Evolutionary conservation across 2,329 filamentous ascomycete genomes (phyloP).

Genomic region (Fusarium chlamydosporum): DNA sequence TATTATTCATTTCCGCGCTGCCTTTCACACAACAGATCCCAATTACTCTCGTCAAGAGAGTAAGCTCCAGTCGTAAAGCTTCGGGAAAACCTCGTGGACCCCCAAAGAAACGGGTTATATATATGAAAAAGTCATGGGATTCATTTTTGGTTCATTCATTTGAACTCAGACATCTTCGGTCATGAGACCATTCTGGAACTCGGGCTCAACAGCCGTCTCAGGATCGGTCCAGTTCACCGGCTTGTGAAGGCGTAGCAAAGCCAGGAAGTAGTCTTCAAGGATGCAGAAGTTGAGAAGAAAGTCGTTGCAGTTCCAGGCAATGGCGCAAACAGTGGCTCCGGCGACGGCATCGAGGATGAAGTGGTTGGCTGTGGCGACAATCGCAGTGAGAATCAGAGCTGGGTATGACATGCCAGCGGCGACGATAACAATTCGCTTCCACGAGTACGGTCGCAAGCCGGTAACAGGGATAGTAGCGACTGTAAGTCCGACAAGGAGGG

Average conservation of each 20-base stretch:
- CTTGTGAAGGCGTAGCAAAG: conserved; percentile 74
- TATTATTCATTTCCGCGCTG: conserved; percentile 19
- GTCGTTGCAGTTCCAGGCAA: conserved; percentile 72
- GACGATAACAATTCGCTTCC: conserved; percentile 63
- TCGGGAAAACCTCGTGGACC: no score
- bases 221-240: conserved; percentile 62
- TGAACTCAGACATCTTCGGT: conserved; percentile 42
- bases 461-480: conserved; percentile 75
- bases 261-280: conserved; percentile 77
- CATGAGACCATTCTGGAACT: conserved; percentile 50
- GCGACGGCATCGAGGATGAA: conserved; percentile 80
- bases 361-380: conserved; percentile 80
- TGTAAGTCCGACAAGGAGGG: conserved; percentile 78
- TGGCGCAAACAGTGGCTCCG: conserved; percentile 73
- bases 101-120: conserved; percentile 1
- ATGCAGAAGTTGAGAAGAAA: conserved; percentile 73
- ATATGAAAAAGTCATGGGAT: conserved; percentile 16
- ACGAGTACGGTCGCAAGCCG: conserved; percentile 65
- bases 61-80: background rate
- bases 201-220: conserved; percentile 55
- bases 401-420: conserved; percentile 74
- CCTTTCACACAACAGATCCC: background rate
- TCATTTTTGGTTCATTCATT: conserved; percentile 17
- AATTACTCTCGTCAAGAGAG: conserved; percentile 11
- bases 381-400: conserved; percentile 73